These are phyloP conservation scores for Floccularia luteovirens DNA, from an alignment of 768 basidiomycete species.

Conservation along the genomic window DNA sequence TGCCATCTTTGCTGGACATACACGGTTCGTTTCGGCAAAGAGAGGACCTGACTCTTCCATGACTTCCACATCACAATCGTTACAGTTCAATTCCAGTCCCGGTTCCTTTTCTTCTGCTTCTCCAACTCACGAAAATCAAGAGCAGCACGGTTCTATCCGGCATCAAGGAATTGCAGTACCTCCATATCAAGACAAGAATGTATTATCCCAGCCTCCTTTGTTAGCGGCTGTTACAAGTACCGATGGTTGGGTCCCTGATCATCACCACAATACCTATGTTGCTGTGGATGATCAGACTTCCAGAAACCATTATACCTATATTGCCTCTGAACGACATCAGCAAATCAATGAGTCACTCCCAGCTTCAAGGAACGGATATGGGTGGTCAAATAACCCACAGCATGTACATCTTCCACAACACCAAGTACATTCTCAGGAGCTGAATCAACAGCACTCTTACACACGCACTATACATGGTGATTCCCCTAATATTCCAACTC, in stretches of 20 bases:
- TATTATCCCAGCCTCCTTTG: not conserved
- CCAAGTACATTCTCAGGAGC: conserved; percentile 1
- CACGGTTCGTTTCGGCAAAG: conserved; percentile 48
- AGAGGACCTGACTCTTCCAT: conserved; percentile 13
- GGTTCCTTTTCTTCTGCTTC: conserved; percentile 5
- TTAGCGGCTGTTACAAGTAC: not conserved
- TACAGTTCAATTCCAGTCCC: conserved; percentile 11
- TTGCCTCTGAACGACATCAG: conserved; percentile 10
- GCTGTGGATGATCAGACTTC: conserved; percentile 6
- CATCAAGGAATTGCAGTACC: too few species aligned
- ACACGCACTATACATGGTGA: conserved; percentile 4
- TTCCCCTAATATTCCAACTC: not conserved
- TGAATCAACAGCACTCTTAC: not conserved
- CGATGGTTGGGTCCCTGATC: not conserved
- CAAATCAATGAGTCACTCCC: conserved; percentile 3
- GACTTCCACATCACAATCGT: conserved; percentile 5
- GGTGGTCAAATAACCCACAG: conserved; percentile 2
- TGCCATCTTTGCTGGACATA: conserved; percentile 62
- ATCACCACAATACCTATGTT: conserved; percentile 1
- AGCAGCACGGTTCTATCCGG: too few species aligned
- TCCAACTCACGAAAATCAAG: not conserved
- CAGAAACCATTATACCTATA: conserved; percentile 12
- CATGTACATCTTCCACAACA: not conserved
- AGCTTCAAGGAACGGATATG: conserved; percentile 1
- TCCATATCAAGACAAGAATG: too few species aligned